These are phyloP conservation scores for Saksenaea oblongispora DNA, from an alignment of 371 early-diverging fungal species.

Conservation along the genomic window DNA sequence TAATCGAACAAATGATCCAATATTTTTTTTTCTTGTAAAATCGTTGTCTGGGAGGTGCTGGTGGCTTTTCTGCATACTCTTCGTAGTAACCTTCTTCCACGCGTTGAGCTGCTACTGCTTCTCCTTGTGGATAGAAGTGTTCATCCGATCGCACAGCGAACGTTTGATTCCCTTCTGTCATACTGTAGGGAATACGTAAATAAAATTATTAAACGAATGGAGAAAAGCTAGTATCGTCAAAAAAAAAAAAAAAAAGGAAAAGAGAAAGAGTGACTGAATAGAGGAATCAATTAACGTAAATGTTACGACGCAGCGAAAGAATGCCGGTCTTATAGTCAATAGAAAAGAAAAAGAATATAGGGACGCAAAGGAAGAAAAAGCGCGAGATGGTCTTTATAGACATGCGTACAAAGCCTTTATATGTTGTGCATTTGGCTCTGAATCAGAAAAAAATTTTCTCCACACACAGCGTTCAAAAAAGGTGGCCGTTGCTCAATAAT, in stretches of 20 bases:
- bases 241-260: neutral
- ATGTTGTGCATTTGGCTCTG: neutral
- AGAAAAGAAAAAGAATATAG: neutral
- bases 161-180: neutral
- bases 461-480: neutral
- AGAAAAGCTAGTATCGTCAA: neutral
- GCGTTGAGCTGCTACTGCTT: neutral
- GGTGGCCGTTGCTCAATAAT: conserved; percentile 1
- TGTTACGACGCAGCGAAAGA: neutral
- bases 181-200: neutral
- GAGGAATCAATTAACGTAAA: neutral
- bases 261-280: neutral
- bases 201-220: neutral
- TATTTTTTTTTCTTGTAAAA: conserved; percentile 55
- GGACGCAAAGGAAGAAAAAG: neutral
- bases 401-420: neutral
- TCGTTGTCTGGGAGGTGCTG: conserved; percentile 20
- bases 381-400: neutral
- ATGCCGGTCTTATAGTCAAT: neutral
- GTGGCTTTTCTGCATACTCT: conserved; percentile 32
- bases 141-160: neutral
- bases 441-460: neutral
- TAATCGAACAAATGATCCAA: conserved; percentile 52
- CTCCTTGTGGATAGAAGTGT: neutral
- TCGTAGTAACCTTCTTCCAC: conserved; percentile 20